These are phyloP conservation scores for Colletotrichum melonis DNA, from an alignment of 2,329 filamentous ascomycete genomes.

Conservation along the genomic window DNA sequence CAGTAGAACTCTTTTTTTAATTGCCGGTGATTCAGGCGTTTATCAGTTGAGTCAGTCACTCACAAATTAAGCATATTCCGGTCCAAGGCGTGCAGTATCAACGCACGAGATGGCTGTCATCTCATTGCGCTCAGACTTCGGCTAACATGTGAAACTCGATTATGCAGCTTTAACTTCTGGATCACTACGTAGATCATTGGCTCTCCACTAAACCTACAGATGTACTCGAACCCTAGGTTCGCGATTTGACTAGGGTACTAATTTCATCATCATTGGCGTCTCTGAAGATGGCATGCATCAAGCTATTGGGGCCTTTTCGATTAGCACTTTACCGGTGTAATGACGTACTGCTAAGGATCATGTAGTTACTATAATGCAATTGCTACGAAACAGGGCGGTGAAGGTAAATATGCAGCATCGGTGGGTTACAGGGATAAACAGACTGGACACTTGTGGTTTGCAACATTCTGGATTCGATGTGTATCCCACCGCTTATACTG, in stretches of 20 bases:
- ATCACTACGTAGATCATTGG: not conserved
- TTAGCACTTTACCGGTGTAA: slow-evolving; percentile 59
- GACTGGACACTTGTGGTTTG: too few relatives aligned
- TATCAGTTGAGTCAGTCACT: not conserved
- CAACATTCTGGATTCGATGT: too few relatives aligned
- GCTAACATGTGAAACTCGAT: not conserved
- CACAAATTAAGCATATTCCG: not conserved
- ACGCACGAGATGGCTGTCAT: not conserved
- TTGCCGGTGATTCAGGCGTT: not conserved
- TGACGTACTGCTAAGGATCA: slow-evolving; percentile 62
- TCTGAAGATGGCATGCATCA: slow-evolving; percentile 60
- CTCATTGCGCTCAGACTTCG: not conserved
- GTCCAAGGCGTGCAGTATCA: not conserved
- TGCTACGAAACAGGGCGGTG: too few relatives aligned
- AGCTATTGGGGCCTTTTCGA: slow-evolving; percentile 59
- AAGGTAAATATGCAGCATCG: too few relatives aligned
- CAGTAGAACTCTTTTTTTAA: not conserved
- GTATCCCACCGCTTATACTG: too few relatives aligned
- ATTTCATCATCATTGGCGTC: slow-evolving; percentile 65
- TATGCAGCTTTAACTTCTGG: not conserved
- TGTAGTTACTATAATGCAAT: slow-evolving; percentile 51
- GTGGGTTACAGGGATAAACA: too few relatives aligned
- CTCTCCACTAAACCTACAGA: not conserved
- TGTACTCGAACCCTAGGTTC: not conserved
- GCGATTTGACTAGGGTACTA: slow-evolving; percentile 57